Conservation (phyloP, 2,329 filamentous ascomycete species). For the Pseudopithomyces chartarum region DNA sequence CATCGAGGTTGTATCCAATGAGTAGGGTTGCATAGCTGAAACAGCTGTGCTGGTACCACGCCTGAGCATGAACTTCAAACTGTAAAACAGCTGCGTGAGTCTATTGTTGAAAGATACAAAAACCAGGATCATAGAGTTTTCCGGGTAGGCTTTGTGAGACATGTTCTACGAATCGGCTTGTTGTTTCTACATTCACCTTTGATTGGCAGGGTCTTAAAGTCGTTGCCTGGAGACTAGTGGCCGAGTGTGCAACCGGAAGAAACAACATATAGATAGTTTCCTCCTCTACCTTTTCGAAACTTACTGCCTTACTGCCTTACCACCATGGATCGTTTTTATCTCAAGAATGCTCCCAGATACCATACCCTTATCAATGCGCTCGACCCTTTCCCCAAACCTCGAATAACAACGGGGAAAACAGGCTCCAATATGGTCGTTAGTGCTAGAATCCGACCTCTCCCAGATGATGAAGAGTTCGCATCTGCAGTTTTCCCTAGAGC, state of each 20-base stretch:
- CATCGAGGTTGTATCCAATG: too few species aligned
- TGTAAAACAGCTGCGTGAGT: too few species aligned
- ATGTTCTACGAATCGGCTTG: too few species aligned
- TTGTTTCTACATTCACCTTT: too few species aligned
- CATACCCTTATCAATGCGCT: constrained; percentile 16
- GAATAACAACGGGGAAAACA: constrained; percentile 15
- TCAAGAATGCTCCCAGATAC: constrained; percentile 19
- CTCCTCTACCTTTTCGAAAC: too few species aligned
- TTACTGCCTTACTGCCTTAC: not conserved
- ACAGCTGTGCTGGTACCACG: too few species aligned
- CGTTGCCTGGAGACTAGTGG: not conserved
- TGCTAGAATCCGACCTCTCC: constrained; percentile 18
- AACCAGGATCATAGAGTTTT: too few species aligned
- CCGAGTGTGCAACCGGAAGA: not conserved
- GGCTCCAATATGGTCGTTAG: constrained; percentile 20
- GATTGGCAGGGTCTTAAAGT: not conserved
- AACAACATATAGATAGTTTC: not conserved
- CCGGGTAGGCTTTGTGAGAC: too few species aligned
- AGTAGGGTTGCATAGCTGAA: too few species aligned
- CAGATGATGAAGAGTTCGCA: constrained; percentile 19
- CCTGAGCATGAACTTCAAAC: too few species aligned
- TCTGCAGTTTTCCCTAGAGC: constrained; percentile 18
- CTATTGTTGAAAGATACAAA: too few species aligned
- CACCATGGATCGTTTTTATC: constrained; percentile 24
- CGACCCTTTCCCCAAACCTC: constrained; percentile 20